Percentiles rank a stretch among this genome's conserved stretches.
Evolutionary conservation across 495 filamentous ascomycete species (phyloP).

Genomic region (Talaromyces liani): DNA sequence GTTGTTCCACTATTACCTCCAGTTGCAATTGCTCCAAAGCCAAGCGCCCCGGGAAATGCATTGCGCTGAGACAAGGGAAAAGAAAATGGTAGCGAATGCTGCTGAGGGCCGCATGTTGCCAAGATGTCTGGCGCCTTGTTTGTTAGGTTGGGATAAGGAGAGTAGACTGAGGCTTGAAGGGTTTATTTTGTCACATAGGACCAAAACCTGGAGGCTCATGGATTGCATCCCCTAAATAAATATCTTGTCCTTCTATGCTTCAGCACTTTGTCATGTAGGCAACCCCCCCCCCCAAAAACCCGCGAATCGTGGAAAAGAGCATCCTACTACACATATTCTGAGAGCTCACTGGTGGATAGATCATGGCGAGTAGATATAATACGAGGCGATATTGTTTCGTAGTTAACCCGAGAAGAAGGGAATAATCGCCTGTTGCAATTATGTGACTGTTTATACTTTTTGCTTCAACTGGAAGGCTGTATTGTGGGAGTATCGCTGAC

Average conservation of each 20-base stretch:
- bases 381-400: too few relatives aligned
- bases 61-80: not conserved
- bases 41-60: not conserved
- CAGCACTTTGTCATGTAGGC: not conserved
- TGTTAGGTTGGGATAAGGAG: not conserved
- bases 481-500: too few relatives aligned
- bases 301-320: not conserved
- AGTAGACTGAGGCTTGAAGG: too few relatives aligned
- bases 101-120: not conserved
- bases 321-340: not conserved
- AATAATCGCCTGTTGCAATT: too few relatives aligned
- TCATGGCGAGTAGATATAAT: not conserved
- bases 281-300: too few relatives aligned
- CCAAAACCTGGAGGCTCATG: not conserved
- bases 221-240: not conserved
- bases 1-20: not conserved
- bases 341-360: not conserved
- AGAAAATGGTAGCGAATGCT: not conserved
- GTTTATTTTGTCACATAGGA: not conserved
- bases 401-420: too few relatives aligned
- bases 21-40: not conserved
- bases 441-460: too few relatives aligned
- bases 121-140: not conserved
- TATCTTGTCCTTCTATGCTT: not conserved
- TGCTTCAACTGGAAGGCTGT: too few relatives aligned